Evolutionary conservation across 371 early-diverging fungal genomes (phyloP), one percentile per base, ranked within the genome.

Genomic region (Haplosporangium sp.): DNA sequence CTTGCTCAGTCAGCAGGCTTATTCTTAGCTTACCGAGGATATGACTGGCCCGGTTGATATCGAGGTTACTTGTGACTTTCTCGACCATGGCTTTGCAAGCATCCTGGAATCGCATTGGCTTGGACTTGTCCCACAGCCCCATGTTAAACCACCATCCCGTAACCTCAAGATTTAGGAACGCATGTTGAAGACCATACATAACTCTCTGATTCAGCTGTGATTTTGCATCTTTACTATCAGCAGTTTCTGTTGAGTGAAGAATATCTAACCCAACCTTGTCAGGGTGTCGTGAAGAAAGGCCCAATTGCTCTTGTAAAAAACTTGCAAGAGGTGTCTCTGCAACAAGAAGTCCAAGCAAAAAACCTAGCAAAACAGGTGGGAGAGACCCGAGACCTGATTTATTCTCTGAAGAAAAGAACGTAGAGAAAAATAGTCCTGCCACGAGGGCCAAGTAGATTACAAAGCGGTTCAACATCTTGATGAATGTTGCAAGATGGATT

Each of bases 61-160:
- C 65, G 35, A 81, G 48, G 2, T 62, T 57, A 17, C 68, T 68
- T 0, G 75, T 74, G 2, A 75, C 75, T 52, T 74, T 75, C 9
- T 63, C 47, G 17, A 81, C 81, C 35, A 81, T 47, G 20, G 75
- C 69, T 55, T 81, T 71, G 60, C 81, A 81, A 3, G 81, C 81
- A 39, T 81, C 81, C 38, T 74, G 81, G 65, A 81, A 75, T 3
- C 68, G 65, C 79, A 78, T 78, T 4, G 42, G 39, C 19, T 27
- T 39, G 15, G 37, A 34, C 17, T 65, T 71, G 11, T 81, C 75
- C 81, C 81, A 81, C 1, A 74, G 53, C 2, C 81, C 81, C 81
- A 81, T 81, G 35, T 72, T 81, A 60, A 81, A 75, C 81, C 81
- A 81, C 81, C 81, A 81, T 19, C 81, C 81, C 19, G 81, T 81